Base-by-base conservation (phyloP, 257 asterid genomes). In the Nicotiana tomentosiformis region DNA sequence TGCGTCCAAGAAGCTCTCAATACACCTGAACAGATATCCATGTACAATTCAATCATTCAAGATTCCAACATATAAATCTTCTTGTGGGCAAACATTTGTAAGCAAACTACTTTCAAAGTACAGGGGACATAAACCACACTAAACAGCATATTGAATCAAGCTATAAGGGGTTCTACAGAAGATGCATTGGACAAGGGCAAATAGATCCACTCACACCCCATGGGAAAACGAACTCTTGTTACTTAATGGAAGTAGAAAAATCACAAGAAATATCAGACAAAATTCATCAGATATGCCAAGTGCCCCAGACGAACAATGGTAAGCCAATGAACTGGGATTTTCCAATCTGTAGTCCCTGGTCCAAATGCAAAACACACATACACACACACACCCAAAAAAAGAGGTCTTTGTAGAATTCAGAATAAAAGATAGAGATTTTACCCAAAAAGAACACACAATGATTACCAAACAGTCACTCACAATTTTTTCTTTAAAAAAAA, bases 1-100 rank as follows among this genome's bases (percentile, higher is more conserved):
- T 91, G 96, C 97, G 90, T 85, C 98, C 93, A 95, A 91, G 93
- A 89, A 91, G 97, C 99, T 94, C 97, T 93, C 92, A 92, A 87
- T 37, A 91, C 87, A 95, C 99, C 99, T 95, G 99, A 93, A 93
- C 95, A 93, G 86, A 88, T 89, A 88, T 84, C 86, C 92, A 89
- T 84, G 78, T 82, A 90, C 83, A 85, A 81, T 88, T 85, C 80
- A 90, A 93, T 87, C 85, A 91, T 83, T 86, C 85, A 86, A 84
- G 84, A 55, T 83, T 66, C 68, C 83, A 88, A 82, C 89, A 86
- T 77, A 85, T 68, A 89, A 81, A 84, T 57, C 58, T 76, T 82
- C 51, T 33, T 57, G 88, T n/a, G 23, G 53, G 74, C 82, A 87
- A 4, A 82, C 57, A 68, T n/a, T 46, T 55, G 51, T 23, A 56